A percentile compares a stretch with the other conserved stretches of the same genome.
These are phyloP conservation scores for Ambispora gerdemannii DNA, from an alignment of 192 early-diverging fungal species.

Conservation along the genomic window DNA sequence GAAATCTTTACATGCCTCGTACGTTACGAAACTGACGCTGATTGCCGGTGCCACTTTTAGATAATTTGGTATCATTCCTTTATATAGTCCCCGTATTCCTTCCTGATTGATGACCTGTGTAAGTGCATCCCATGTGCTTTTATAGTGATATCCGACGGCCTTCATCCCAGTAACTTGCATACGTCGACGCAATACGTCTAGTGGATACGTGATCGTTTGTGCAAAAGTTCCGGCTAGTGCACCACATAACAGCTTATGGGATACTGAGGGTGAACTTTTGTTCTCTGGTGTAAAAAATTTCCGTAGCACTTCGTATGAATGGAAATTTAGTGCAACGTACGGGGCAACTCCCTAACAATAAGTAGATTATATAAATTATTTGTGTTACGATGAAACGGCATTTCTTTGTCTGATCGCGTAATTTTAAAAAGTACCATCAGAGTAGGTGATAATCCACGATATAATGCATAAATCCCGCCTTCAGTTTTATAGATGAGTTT, in stretches of 20 bases:
- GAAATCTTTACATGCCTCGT: conserved; percentile 72
- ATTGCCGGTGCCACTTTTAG: conserved; percentile 84
- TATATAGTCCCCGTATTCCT: conserved; percentile 68
- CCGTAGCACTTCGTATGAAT: conserved; percentile 75
- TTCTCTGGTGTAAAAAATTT: conserved; percentile 63
- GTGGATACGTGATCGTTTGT: conserved; percentile 78
- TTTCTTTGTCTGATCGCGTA: too few species aligned
- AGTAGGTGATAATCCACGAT: conserved; percentile 71
- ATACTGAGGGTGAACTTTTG: conserved; percentile 55
- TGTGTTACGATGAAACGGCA: too few species aligned
- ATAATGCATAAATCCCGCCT: conserved; percentile 71
- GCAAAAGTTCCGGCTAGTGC: conserved; percentile 77
- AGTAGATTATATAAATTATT: conserved; percentile 29
- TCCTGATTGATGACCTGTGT: conserved; percentile 54
- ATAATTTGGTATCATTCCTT: conserved; percentile 79
- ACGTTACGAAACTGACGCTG: conserved; percentile 78
- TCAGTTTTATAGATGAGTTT: conserved; percentile 62
- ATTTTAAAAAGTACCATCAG: conserved; percentile 43
- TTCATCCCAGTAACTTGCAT: conserved; percentile 79
- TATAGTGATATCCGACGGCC: conserved; percentile 66
- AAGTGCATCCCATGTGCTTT: conserved; percentile 69
- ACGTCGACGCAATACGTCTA: conserved; percentile 73
- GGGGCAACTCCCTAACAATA: conserved; percentile 64
- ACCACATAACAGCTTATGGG: conserved; percentile 66
- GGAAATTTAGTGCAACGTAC: conserved; percentile 80